A percentile compares a stretch with the other conserved stretches of the same genome.
Evolutionary conservation across 2,329 filamentous ascomycete species (phyloP).

Genomic region (Hysterium pulicare): DNA sequence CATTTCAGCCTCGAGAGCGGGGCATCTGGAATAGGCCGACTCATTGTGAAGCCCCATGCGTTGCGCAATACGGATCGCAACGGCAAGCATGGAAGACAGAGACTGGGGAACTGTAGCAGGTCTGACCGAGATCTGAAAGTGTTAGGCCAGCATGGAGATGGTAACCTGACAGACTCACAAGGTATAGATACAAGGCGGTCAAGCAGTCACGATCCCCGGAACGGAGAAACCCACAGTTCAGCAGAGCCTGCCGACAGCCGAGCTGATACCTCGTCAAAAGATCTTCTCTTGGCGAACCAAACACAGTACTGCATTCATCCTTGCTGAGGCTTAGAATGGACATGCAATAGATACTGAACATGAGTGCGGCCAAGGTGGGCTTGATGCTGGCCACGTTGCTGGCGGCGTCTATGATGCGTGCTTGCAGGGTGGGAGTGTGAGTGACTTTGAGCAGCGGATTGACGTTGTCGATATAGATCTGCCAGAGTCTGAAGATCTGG

Average conservation of each 20-base stretch:
- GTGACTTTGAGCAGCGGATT: conserved; percentile 65
- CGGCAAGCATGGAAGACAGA: conserved; percentile 55
- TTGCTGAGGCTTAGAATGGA: conserved; percentile 46
- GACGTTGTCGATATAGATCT: conserved; percentile 65
- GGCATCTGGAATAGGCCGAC: conserved; percentile 46
- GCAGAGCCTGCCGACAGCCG: conserved; percentile 59
- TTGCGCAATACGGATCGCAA: conserved; percentile 51
- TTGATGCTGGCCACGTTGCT: conserved; percentile 55
- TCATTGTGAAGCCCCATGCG: conserved; percentile 55
- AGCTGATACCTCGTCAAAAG: conserved; percentile 57
- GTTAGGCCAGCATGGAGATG: conserved; percentile 22
- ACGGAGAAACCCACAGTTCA: conserved; percentile 53
- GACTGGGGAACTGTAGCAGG: conserved; percentile 44
- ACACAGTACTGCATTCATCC: conserved; percentile 41
- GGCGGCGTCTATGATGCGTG: conserved; percentile 56
- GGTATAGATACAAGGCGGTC: conserved; percentile 53
- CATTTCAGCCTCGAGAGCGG: conserved; percentile 55
- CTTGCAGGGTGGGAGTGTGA: conserved; percentile 61
- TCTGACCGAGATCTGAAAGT: conserved; percentile 51
- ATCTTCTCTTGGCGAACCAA: conserved; percentile 46
- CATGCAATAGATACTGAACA: conserved; percentile 58
- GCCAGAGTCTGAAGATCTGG: conserved; percentile 66
- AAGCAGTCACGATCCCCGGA: conserved; percentile 55
- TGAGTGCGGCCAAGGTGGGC: conserved; percentile 51
- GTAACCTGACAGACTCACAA: conserved; percentile 40